phyloP scores from a whole-genome alignment of 177 flowering plant genomes.

The Vitis hybrid region DNA sequence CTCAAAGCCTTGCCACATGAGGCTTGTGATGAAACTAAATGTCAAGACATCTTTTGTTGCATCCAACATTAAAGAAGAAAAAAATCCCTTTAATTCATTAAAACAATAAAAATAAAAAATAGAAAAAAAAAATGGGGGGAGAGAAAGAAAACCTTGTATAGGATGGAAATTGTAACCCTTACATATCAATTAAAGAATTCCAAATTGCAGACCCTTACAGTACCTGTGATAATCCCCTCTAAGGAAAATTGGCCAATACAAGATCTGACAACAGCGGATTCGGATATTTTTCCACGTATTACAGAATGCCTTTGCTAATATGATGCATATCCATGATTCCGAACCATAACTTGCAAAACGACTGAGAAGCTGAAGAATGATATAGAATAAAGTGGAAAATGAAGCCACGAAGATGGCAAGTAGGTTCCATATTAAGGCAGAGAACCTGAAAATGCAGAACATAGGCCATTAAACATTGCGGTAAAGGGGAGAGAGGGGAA shows the following conservation, averaged over 20 bases:
- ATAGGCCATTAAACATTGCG: constrained; percentile 11
- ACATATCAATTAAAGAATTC: background rate
- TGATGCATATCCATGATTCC: constrained; percentile 21
- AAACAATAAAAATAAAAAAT: no score
- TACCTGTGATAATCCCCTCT: constrained; percentile 59
- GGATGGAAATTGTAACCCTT: background rate
- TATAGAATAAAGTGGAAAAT: constrained; percentile 51
- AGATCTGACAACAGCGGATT: constrained; percentile 69
- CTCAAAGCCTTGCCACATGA: no score
- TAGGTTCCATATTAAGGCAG: constrained; percentile 32
- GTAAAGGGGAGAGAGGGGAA: background rate
- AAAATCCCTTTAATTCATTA: no score
- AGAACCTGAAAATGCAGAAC: constrained; percentile 48
- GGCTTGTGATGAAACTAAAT: no score
- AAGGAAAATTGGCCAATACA: constrained; percentile 84
- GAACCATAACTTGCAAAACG: constrained; percentile 35
- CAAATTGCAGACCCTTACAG: background rate
- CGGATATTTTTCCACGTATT: constrained; percentile 49
- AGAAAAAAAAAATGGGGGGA: no score
- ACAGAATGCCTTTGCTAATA: constrained; percentile 35
- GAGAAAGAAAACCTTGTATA: background rate
- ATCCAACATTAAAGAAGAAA: no score
- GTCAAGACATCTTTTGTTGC: no score
- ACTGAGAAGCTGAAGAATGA: constrained; percentile 56
- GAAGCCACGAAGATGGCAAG: constrained; percentile 55